Conservation (phyloP, 2,329 filamentous ascomycete species). For the Penicillium capsulatum region DNA sequence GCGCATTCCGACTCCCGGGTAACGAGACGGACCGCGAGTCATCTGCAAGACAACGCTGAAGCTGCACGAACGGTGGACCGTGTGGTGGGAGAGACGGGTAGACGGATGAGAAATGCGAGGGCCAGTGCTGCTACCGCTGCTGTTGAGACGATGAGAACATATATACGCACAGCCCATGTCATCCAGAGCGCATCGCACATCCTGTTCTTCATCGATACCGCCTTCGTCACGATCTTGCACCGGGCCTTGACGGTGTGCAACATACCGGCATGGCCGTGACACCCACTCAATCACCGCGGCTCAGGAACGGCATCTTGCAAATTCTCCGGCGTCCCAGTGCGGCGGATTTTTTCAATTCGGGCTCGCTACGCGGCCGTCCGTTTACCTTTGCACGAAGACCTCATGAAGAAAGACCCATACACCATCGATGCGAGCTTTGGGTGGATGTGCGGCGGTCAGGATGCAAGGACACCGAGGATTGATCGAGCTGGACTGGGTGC, state of each 20-base stretch:
- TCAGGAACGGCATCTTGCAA: slow-evolving; percentile 6
- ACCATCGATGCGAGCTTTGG: neutral
- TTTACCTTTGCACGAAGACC: neutral
- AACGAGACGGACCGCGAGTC: neutral
- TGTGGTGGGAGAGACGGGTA: no score
- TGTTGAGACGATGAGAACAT: no score
- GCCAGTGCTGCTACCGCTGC: no score
- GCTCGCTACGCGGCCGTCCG: neutral
- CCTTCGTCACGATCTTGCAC: slow-evolving; percentile 4
- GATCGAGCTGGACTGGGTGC: no score
- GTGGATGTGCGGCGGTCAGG: no score
- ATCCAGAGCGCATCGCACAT: neutral
- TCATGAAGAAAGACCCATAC: neutral
- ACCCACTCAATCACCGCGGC: slow-evolving; percentile 8
- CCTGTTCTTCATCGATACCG: neutral
- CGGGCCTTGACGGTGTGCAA: slow-evolving; percentile 7
- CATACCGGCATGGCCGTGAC: slow-evolving; percentile 6
- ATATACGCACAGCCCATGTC: neutral
- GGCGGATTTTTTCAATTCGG: slow-evolving; percentile 2
- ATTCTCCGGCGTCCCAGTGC: slow-evolving; percentile 7
- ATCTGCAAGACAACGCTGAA: no score
- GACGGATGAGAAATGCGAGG: no score
- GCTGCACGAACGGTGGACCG: no score
- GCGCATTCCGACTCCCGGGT: no score
- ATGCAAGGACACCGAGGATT: neutral